phyloP scores from a whole-genome alignment of 352 stramenopile species.

The Discostella stelligera region DNA sequence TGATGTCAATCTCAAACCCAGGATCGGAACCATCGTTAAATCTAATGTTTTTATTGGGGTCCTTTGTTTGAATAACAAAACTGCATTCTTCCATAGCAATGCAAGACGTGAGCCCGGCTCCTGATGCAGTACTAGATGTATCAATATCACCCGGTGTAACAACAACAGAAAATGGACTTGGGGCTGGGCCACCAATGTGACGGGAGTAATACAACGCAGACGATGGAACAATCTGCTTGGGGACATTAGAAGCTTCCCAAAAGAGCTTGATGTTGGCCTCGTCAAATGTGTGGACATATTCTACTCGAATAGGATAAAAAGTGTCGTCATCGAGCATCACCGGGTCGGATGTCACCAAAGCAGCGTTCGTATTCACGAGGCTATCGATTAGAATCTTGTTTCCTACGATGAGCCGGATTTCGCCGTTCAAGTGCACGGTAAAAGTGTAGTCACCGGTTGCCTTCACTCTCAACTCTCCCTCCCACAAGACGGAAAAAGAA shows the following conservation, averaged over 20 bases:
- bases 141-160: constrained; percentile 85
- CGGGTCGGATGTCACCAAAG: constrained; percentile 37
- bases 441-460: constrained; percentile 84
- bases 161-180: constrained; percentile 66
- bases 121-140: constrained; percentile 45
- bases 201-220: constrained; percentile 66
- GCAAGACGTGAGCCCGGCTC: constrained; percentile 60
- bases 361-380: constrained; percentile 30
- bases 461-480: constrained; percentile 68
- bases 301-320: constrained; percentile 86
- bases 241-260: constrained; percentile 69
- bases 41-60: constrained; percentile 83
- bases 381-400: constrained; percentile 79
- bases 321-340: constrained; percentile 33
- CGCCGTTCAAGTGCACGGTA: constrained; percentile 84
- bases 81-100: constrained; percentile 65
- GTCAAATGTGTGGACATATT: constrained; percentile 85
- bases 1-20: constrained; percentile 85
- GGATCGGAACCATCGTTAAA: constrained; percentile 85
- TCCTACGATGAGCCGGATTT: constrained; percentile 83
- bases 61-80: constrained; percentile 85
- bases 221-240: constrained; percentile 54
- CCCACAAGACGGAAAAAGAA: constrained; percentile 81
- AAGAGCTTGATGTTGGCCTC: constrained; percentile 86
- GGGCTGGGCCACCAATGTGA: constrained; percentile 54